Percentiles rank a stretch among this genome's conserved stretches.
These are phyloP conservation scores for Cerioporus squamosus DNA, from an alignment of 1,284 basidiomycete species.

Conservation along the genomic window DNA sequence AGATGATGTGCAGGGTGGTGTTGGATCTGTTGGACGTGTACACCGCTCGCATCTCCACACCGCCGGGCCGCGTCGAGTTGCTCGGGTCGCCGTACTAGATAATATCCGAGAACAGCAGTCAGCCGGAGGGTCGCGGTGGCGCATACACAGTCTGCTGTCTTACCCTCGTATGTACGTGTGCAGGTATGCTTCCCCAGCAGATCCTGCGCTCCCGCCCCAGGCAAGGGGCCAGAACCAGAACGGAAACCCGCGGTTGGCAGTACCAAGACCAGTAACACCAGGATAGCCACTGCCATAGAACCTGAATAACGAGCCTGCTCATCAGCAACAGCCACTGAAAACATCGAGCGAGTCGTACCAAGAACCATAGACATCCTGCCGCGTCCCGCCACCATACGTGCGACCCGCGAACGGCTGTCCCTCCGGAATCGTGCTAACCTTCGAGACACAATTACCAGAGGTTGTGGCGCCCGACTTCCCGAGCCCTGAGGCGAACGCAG, in stretches of 20 bases:
- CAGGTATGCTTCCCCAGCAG: conserved; percentile 44
- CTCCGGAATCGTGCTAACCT: conserved; percentile 38
- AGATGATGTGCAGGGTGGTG: conserved; percentile 54
- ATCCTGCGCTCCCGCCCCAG: conserved; percentile 44
- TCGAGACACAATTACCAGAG: conserved; percentile 44
- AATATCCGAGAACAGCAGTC: neutral
- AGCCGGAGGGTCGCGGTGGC: neutral
- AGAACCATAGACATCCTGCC: conserved; percentile 44
- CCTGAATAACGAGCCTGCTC: conserved; percentile 33
- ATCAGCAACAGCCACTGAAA: neutral
- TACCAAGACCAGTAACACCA: conserved; percentile 42
- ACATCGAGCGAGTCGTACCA: conserved; percentile 32
- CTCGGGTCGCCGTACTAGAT: conserved; percentile 55
- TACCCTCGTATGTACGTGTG: conserved; percentile 46
- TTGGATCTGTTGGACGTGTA: conserved; percentile 50
- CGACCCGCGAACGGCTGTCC: conserved; percentile 49
- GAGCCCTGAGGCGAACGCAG: too few species aligned
- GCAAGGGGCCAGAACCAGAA: conserved; percentile 64
- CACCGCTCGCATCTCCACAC: conserved; percentile 50
- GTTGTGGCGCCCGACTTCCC: conserved; percentile 28
- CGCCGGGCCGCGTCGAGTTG: conserved; percentile 65
- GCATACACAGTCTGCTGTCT: conserved; percentile 1
- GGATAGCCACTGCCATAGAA: conserved; percentile 67
- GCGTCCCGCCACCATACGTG: conserved; percentile 43
- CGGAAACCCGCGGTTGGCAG: conserved; percentile 52